Evolutionary conservation across 108 stramenopile species (phyloP), one percentile per base, ranked within the genome.

Genomic region (Cyclotella sp.): DNA sequence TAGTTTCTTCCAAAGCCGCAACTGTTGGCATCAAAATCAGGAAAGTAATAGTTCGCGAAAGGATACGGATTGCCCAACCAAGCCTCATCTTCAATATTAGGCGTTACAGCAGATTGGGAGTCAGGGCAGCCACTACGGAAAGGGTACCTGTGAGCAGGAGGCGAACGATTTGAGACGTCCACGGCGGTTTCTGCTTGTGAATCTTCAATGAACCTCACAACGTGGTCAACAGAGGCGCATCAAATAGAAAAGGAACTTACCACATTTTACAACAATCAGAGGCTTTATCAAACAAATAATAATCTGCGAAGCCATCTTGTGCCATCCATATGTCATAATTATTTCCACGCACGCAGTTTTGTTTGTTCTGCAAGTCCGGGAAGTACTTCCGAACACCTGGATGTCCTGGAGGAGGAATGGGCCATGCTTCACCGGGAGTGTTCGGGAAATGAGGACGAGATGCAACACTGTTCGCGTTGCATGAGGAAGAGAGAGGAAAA

Each of bases 201-300:
- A n/a, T n/a, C n/a, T n/a, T n/a, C n/a, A n/a, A n/a, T n/a, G n/a
- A n/a, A n/a, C n/a, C n/a, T n/a, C n/a, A n/a, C n/a, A n/a, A n/a
- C n/a, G n/a, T n/a, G n/a, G n/a, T n/a, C n/a, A n/a, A n/a, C n/a
- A n/a, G 45, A 29, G 26, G 21, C 28, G 4, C 28, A 28, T 12
- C 24, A 19, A 7, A 18, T 28, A 29, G 26, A 24, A 26, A 68
- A n/a, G n/a, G n/a, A 13, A 41, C 68, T 54, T 22, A 69, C 68
- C 68, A 69, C 68, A 69, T 54, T 5, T 52, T 26, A 55, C 68
- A n/a, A n/a, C n/a, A n/a, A n/a, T n/a, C n/a, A n/a, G n/a, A n/a
- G n/a, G n/a, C n/a, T n/a, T n/a, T n/a, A 40, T 52, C 30, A 55
- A 69, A 69, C 39, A 69, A 26, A 22, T 69, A 69, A 45, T 69